These are phyloP conservation scores for Russula brevipes DNA, from an alignment of 768 basidiomycete species.

Conservation along the genomic window DNA sequence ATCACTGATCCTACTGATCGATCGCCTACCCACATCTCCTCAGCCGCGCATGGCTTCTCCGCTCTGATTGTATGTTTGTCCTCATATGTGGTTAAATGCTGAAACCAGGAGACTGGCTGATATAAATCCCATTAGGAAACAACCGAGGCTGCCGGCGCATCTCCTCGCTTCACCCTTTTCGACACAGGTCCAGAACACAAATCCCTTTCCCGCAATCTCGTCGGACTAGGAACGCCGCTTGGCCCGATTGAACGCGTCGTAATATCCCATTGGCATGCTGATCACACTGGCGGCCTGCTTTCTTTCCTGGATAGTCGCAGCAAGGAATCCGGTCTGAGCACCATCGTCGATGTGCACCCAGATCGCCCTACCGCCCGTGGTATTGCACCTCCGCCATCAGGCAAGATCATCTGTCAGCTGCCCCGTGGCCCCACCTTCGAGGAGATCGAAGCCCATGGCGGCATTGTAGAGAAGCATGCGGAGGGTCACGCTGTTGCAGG, in stretches of 20 bases:
- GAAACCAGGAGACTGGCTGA: neutral
- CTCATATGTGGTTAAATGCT: neutral
- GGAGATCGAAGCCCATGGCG: constrained; percentile 53
- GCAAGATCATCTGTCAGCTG: constrained; percentile 54
- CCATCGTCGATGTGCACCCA: constrained; percentile 72
- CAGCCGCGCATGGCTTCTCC: constrained; percentile 83
- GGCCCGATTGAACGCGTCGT: constrained; percentile 51
- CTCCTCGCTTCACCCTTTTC: constrained; percentile 58
- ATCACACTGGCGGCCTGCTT: constrained; percentile 59
- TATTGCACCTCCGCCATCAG: constrained; percentile 57
- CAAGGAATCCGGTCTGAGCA: constrained; percentile 28
- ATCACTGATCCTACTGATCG: neutral
- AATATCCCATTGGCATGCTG: constrained; percentile 52
- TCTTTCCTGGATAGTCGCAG: constrained; percentile 51
- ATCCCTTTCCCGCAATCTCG: constrained; percentile 68
- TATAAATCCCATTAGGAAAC: constrained; percentile 45
- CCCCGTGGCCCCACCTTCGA: constrained; percentile 70
- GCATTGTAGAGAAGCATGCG: constrained; percentile 47
- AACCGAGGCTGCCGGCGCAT: constrained; percentile 38
- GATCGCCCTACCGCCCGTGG: constrained; percentile 68
- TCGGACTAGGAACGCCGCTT: constrained; percentile 52
- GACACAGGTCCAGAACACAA: constrained; percentile 79
- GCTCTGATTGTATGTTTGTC: constrained; percentile 53
- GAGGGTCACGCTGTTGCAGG: constrained; percentile 64
- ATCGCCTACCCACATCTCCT: neutral